A percentile compares a stretch with the other conserved stretches of the same genome.
Conservation (phyloP, 1,284 basidiomycete genomes). For the Prillingera fragicola region DNA sequence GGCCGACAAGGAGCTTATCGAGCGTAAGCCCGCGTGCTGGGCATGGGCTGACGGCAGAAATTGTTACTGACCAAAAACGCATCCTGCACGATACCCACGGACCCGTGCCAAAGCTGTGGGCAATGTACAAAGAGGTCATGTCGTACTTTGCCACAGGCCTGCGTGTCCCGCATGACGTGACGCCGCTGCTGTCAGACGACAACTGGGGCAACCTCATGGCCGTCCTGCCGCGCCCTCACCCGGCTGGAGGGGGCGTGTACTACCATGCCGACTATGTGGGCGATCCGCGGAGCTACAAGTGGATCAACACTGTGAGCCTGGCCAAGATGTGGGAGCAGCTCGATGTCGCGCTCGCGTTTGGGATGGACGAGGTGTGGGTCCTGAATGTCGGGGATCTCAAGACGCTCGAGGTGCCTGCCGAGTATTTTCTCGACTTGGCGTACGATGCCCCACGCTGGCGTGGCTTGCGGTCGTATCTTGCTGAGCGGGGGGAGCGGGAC, state of each 20-base stretch:
- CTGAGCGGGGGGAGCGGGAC: slow-evolving; percentile 60
- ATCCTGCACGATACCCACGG: slow-evolving; percentile 56
- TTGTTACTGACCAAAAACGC: slow-evolving; percentile 58
- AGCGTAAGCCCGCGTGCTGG: not conserved
- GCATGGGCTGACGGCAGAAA: slow-evolving; percentile 18
- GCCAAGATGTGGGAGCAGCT: slow-evolving; percentile 36
- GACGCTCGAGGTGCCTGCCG: slow-evolving; percentile 61
- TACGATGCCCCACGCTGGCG: slow-evolving; percentile 57
- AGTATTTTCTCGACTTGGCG: slow-evolving; percentile 62
- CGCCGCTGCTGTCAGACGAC: slow-evolving; percentile 31
- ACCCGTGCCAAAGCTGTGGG: slow-evolving; percentile 54
- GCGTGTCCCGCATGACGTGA: slow-evolving; percentile 35
- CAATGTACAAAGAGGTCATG: slow-evolving; percentile 58
- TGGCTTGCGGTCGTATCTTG: slow-evolving; percentile 56
- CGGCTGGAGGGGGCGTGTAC: slow-evolving; percentile 61
- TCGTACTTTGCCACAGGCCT: slow-evolving; percentile 60
- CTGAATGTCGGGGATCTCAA: slow-evolving; percentile 60
- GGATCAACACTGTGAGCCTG: slow-evolving; percentile 39
- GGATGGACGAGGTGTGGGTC: slow-evolving; percentile 39
- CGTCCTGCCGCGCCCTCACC: slow-evolving; percentile 55
- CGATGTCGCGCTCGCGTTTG: slow-evolving; percentile 25
- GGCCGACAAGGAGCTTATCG: slow-evolving; percentile 11
- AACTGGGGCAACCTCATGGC: slow-evolving; percentile 43
- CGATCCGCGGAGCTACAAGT: slow-evolving; percentile 46
- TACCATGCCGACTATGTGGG: slow-evolving; percentile 55